Evolutionary conservation across 75 land plant species (phyloP), one percentile per base, ranked within the genome.

Genomic region (Pseudotsuga menziesii): DNA sequence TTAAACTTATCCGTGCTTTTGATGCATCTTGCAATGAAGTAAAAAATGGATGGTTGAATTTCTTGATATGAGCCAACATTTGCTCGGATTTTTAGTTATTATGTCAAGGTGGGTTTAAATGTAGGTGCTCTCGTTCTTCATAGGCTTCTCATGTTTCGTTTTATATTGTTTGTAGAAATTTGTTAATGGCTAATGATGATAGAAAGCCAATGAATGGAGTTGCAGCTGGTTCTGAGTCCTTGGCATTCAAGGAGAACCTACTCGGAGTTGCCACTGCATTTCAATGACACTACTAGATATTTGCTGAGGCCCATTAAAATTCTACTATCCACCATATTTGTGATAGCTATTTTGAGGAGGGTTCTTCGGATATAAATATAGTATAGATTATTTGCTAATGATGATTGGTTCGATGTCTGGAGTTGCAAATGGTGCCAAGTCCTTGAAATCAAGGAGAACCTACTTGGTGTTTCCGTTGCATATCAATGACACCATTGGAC

Each of bases 11-110:
- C 52, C 52, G 72, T 48, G 52, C 52, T 67, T 67, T n/a, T 67
- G 72, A 67, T 67, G 72, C 72, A 0, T 20, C 0, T 1, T 67
- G 72, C 23, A 67, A 12, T 67, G 72, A 39, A 69, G 72, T 39
- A n/a, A 69, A 19, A 69, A 69, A 7, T 41, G 35, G 41, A 69
- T 69, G 72, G 72, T 69, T 69, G 72, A 69, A 69, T 69, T 69
- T 69, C 72, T 69, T 69, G 23, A 39, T 69, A 69, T 69, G 72
- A 69, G 72, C 52, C 52, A n/a, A n/a, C 19, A 11, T 0, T 6
- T 39, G 22, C 2, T 39, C 7, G 27, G 48, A 23, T 39, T 2
- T 39, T 39, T 23, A 0, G 9, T 7, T 44, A 44, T 44, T 0
- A 6, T 5, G 7, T 44, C 8, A 44, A 44, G 7, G 0, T 11